Base-by-base conservation (phyloP, 805 yeast genomes). In the Cyberlindnera euphorbiiphila region DNA sequence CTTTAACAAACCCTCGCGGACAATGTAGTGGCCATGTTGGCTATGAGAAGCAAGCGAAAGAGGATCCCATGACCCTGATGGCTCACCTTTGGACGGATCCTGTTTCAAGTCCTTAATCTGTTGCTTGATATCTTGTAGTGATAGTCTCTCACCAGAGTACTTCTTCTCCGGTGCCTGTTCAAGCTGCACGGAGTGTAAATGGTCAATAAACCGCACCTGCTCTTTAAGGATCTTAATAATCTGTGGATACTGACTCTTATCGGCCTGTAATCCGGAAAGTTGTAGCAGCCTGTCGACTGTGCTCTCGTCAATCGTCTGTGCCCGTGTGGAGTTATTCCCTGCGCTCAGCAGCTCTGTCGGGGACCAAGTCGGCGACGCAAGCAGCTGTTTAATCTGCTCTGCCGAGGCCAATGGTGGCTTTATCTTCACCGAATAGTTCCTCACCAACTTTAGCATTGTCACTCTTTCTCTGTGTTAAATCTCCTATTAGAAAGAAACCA, bases 201-300 rank as follows among this genome's bases (percentile, higher is more conserved):
- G 67, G 37, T 69, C 57, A 14, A 77, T 64, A 43, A 78, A 73
- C n/a, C 59, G 54, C 17, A 78, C 59, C 43, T 78, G 84, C 13
- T 68, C 67, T 25, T 61, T 60, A 32, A 78, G 51, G 1, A 67
- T 62, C 0, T 39, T 29, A 11, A 60, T 56, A 27, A 72, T 56
- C 20, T 47, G 48, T 4, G 44, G 40, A 16, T 64, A 56, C 25
- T 67, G 62, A 0, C 37, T 36, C 4, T 57, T 25, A 4, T 13
- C 19, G 9, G 63, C 59, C 47, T 69, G 64, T 5, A 78, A 46
- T 1, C 84, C 83, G 0, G 82, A 70, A 15, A 77, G 52, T 26
- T 63, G 62, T 22, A 74, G 48, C 32, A 77, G 49, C 28, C 63
- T 71, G n/a, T 44, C 38, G 9, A 52, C 37, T 4, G 44, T 36